Percentiles rank a stretch among this genome's conserved stretches.
phyloP scores from a whole-genome alignment of 495 filamentous ascomycete species.

The Lophium mytilinum region DNA sequence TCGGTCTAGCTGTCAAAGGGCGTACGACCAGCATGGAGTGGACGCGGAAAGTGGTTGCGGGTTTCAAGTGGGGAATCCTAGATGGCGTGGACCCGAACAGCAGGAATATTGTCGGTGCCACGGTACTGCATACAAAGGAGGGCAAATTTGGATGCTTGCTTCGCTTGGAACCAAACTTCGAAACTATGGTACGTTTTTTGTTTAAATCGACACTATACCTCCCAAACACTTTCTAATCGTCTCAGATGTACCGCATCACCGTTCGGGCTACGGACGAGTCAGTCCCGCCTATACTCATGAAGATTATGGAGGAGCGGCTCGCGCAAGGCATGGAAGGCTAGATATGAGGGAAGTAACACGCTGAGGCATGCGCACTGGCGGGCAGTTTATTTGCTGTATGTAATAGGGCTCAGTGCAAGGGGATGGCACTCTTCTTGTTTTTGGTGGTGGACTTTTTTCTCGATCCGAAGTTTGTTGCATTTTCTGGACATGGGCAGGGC shows the following conservation, averaged over 20 bases:
- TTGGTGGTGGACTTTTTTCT: too few relatives aligned
- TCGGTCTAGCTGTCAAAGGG: conserved; percentile 50
- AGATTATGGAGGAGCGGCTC: conserved; percentile 77
- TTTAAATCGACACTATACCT: not conserved
- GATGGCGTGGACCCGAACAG: conserved; percentile 79
- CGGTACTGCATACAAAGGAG: conserved; percentile 74
- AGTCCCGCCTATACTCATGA: conserved; percentile 71
- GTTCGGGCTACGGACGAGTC: conserved; percentile 88
- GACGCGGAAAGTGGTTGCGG: conserved; percentile 59
- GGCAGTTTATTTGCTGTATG: too few relatives aligned
- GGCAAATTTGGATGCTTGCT: conserved; percentile 93
- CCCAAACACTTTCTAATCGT: conserved; percentile 24
- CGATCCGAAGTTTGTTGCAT: too few relatives aligned
- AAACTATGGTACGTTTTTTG: conserved; percentile 58
- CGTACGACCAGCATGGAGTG: conserved; percentile 46
- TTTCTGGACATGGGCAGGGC: too few relatives aligned
- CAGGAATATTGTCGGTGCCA: conserved; percentile 90
- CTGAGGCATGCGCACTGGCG: not conserved
- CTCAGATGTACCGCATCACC: conserved; percentile 91
- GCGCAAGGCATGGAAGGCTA: conserved; percentile 42
- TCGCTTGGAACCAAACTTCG: conserved; percentile 89
- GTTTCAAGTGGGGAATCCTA: conserved; percentile 82
- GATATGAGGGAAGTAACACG: not conserved
- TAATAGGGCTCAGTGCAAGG: too few relatives aligned
- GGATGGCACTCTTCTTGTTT: too few relatives aligned